Base-by-base conservation (phyloP, 805 yeast genomes). In the Brettanomyces sp. region DNA sequence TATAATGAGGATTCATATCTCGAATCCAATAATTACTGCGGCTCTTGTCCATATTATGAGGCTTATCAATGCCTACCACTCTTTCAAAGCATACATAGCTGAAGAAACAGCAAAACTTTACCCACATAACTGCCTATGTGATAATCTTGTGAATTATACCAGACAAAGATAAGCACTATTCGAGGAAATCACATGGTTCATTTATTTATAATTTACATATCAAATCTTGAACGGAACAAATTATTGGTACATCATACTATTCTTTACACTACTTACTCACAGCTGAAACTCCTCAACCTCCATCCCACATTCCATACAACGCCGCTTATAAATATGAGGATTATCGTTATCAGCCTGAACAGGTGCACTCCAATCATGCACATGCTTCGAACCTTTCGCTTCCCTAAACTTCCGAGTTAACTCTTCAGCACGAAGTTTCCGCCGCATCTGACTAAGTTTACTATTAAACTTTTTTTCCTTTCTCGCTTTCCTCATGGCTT, bases 391-490 rank as follows among this genome's bases (percentile, higher is more conserved):
- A 6, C 51, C 52, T 50, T 76, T 69, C 3, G 79, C 79, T 47
- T 79, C 77, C 36, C 90, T 72, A 23, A 84, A 55, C 53, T 76
- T 75, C 55, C 89, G 74, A 1, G 95, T 89, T 57, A 73, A 80
- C 58, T 85, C 93, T 60, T 90, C 96, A 0, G 99, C 97, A 54
- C 99, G 73, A 2, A 97, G 85, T 55, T 85, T 82, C 60, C 85
- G 80, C 50, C 97, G 72, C 96, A 93, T 91, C 56, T 90, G 95
- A 53, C 73, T 72, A 58, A 93, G 68, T 57, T 84, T 81, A n/a
- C 74, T 74, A 52, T 85, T 80, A 62, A 86, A 93, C 62, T 80
- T 80, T 56, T 80, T 80, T 51, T 89, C 96, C 49, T 85, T 74
- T 44, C 96, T 69, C 47, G 77, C 76, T 18, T 86, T 70, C 50